phyloP scores from a whole-genome alignment of 441 rosid species.

The Syzygium syzygioides region DNA sequence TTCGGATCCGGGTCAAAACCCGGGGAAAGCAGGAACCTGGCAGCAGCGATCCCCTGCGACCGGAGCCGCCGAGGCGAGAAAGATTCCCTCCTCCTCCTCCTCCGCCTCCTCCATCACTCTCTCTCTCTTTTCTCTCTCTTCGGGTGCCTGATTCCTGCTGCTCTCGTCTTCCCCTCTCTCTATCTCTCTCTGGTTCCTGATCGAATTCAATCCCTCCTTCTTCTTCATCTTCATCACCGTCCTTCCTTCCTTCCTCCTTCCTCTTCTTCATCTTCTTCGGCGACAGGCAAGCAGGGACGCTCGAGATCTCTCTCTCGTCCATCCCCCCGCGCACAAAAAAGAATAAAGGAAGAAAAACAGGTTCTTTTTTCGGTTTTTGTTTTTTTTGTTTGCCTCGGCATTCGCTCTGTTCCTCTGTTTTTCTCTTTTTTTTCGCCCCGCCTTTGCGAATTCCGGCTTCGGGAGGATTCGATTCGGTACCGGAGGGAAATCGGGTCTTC shows the following conservation, averaged over 20 bases:
- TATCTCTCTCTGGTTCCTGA: neutral
- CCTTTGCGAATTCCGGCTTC: neutral
- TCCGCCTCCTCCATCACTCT: neutral
- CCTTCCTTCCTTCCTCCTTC: neutral
- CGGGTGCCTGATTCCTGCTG: neutral
- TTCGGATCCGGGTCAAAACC: neutral
- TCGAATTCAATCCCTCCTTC: neutral
- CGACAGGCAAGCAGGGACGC: neutral
- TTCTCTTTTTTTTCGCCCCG: neutral
- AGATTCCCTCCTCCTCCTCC: constrained; percentile 20
- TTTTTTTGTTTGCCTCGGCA: neutral
- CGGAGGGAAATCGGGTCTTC: neutral
- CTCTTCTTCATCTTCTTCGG: constrained; percentile 14
- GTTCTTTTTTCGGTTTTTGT: neutral
- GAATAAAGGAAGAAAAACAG: neutral
- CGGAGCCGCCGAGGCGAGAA: neutral
- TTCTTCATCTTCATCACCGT: neutral
- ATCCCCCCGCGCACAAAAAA: neutral
- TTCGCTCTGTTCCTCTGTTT: neutral
- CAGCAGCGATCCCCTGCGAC: neutral
- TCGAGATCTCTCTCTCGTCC: neutral
- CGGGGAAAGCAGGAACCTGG: neutral
- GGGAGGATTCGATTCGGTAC: neutral
- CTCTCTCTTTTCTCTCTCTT: constrained; percentile 15
- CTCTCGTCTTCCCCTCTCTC: constrained; percentile 1